Base-by-base conservation (phyloP, 2,329 filamentous ascomycete species). In the Fusarium oxysporum region DNA sequence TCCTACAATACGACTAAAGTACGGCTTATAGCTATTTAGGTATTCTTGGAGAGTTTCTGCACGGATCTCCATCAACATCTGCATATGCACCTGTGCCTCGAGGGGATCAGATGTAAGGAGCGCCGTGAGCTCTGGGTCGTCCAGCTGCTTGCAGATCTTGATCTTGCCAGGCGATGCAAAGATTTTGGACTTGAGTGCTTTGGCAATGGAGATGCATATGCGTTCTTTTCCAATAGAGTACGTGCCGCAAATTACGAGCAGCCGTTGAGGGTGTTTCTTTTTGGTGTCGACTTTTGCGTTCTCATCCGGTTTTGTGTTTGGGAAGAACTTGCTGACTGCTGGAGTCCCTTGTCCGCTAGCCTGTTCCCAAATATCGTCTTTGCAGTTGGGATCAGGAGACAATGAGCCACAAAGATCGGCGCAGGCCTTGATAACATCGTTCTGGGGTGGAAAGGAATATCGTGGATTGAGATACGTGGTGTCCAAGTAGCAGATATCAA, bases 161-260 rank as follows among this genome's bases (percentile, higher is more conserved):
- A 94, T 92, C 83, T 99, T 99, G 59, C 88, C 86, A 0, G 94
- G 86, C 3, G 94, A 90, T 1, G 96, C 96, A 78, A 92, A 99
- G 70, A 99, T 98, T 79, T 97, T 97, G 75, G 92, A 93, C 43
- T 91, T 86, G 5, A 99, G 86, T 0, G 95, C 95, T 76, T 92
- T 90, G 8, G 96, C 96, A 72, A 99, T 97, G 47, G 94, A 95
- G 37, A 97, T 87, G 80, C 96, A 98, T 73, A 99, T 95, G 44
- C 95, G 92, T 82, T 99, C 96, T 83, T 99, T 99, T 78, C 96
- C 96, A 77, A 99, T 99, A 76, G 93, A 97, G 83, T 99, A 99
- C 1, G 96, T 99, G 48, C 96, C 96, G 68, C 97, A 97, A 11
- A 99, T 90, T 9, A 99, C 93, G 0, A 99, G 88, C 5, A 99